Conservation (phyloP, 2,329 filamentous ascomycete genomes). For the Talaromyces pinophilus region DNA sequence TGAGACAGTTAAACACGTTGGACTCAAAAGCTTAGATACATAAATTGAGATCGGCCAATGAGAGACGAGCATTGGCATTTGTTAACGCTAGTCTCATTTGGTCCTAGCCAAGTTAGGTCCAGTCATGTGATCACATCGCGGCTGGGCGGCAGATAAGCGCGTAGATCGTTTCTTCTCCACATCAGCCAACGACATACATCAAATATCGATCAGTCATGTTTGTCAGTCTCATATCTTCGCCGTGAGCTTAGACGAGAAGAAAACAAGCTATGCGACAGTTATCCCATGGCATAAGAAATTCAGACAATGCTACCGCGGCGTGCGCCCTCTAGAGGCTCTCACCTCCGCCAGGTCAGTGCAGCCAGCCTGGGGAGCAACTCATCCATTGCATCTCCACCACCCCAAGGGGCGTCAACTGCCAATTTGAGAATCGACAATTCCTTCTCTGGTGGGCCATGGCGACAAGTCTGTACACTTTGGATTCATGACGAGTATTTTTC, state of each 20-base stretch:
- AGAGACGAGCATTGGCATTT: background rate
- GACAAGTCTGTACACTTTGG: conserved; percentile 53
- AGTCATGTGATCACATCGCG: conserved; percentile 3
- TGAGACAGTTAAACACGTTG: too few relatives aligned
- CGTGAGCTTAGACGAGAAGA: background rate
- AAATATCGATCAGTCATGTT: background rate
- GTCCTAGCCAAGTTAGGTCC: background rate
- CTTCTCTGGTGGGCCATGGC: conserved; percentile 29
- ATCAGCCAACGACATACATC: background rate
- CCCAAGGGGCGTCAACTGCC: conserved; percentile 26
- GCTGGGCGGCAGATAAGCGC: conserved; percentile 9
- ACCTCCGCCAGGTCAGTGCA: conserved; percentile 45
- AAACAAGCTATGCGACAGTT: background rate
- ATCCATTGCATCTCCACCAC: conserved; percentile 31
- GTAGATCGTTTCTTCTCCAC: background rate
- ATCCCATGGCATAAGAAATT: conserved; percentile 2
- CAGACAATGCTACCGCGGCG: conserved; percentile 40
- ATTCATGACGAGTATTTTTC: conserved; percentile 73
- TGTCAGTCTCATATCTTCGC: background rate
- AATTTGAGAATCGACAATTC: conserved; percentile 13
- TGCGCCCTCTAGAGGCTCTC: conserved; percentile 43
- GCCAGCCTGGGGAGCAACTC: conserved; percentile 42
- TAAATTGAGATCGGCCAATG: background rate
- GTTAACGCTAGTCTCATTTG: background rate
- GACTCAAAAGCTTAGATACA: too few relatives aligned